A percentile compares a stretch with the other conserved stretches of the same genome.
These are phyloP conservation scores for Ramicandelaber brevisporus DNA, from an alignment of 192 early-diverging fungal genomes.

Conservation along the genomic window DNA sequence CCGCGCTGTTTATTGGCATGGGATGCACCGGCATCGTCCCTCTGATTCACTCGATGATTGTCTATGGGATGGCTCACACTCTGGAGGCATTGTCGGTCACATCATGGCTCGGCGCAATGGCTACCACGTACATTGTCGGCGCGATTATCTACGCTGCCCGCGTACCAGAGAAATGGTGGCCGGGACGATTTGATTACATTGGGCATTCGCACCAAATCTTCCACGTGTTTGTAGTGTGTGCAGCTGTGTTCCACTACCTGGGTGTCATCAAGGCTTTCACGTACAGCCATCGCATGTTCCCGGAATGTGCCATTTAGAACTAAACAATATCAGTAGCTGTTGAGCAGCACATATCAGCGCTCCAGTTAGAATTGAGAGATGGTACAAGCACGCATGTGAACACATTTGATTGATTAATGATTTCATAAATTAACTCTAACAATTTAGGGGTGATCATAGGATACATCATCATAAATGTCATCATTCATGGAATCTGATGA, in stretches of 20 bases:
- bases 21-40: slow-evolving; percentile 56
- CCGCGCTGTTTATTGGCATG: slow-evolving; percentile 49
- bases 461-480: no score
- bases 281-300: slow-evolving; percentile 19
- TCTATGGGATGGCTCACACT: slow-evolving; percentile 36
- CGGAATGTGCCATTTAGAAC: no score
- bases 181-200: slow-evolving; percentile 60
- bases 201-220: slow-evolving; percentile 80
- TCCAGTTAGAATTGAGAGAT: no score
- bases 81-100: slow-evolving; percentile 28
- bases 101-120: slow-evolving; percentile 48
- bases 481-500: no score
- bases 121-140: slow-evolving; percentile 47
- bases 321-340: no score
- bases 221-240: slow-evolving; percentile 55
- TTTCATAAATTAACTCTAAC: no score
- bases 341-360: no score
- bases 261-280: slow-evolving; percentile 30
- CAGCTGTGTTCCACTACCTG: slow-evolving; percentile 38
- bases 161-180: slow-evolving; percentile 65
- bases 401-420: no score
- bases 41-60: slow-evolving; percentile 24
- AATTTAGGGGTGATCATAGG: no score
- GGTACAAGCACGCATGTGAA: no score
- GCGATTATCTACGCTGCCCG: slow-evolving; percentile 65